Percentiles rank a stretch among this genome's conserved stretches.
These are phyloP conservation scores for Exserohilum rostratum DNA, from an alignment of 2,329 filamentous ascomycete species.

Conservation along the genomic window DNA sequence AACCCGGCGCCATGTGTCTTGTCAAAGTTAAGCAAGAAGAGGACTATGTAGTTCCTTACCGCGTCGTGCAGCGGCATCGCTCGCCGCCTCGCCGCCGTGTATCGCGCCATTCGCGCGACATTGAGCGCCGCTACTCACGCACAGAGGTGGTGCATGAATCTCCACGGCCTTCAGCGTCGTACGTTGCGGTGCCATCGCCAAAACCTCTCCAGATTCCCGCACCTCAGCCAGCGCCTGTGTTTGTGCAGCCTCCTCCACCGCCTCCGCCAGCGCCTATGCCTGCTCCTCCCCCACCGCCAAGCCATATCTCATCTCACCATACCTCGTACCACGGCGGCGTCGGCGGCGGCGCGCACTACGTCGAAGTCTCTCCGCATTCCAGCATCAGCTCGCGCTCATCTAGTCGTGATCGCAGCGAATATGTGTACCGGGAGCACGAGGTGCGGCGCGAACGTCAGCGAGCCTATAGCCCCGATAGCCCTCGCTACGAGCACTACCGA, in stretches of 20 bases:
- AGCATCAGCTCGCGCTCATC: slow-evolving; percentile 40
- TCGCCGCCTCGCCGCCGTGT: slow-evolving; percentile 39
- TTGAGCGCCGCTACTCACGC: slow-evolving; percentile 38
- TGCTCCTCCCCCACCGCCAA: slow-evolving; percentile 33
- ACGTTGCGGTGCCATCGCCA: slow-evolving; percentile 42
- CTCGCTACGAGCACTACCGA: slow-evolving; percentile 54
- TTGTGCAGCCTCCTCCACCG: slow-evolving; percentile 43
- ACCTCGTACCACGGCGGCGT: slow-evolving; percentile 20
- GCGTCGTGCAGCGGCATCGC: slow-evolving; percentile 39
- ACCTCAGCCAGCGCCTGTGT: slow-evolving; percentile 50
- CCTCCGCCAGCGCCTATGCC: slow-evolving; percentile 42
- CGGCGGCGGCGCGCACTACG: slow-evolving; percentile 47
- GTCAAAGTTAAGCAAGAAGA: slow-evolving; percentile 54
- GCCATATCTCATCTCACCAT: slow-evolving; percentile 22
- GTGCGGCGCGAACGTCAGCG: slow-evolving; percentile 50
- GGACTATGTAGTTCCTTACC: slow-evolving; percentile 51
- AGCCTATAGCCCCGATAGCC: slow-evolving; percentile 42
- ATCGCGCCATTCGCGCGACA: slow-evolving; percentile 26
- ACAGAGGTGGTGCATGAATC: slow-evolving; percentile 39
- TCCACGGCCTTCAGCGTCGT: slow-evolving; percentile 37
- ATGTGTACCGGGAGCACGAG: slow-evolving; percentile 54
- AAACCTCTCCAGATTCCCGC: slow-evolving; percentile 45
- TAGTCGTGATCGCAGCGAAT: slow-evolving; percentile 44
- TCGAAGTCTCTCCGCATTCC: slow-evolving; percentile 52
- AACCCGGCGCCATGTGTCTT: slow-evolving; percentile 51